These are phyloP conservation scores for Cystofilobasidium bisporidii DNA, from an alignment of 768 basidiomycete species.

Conservation along the genomic window DNA sequence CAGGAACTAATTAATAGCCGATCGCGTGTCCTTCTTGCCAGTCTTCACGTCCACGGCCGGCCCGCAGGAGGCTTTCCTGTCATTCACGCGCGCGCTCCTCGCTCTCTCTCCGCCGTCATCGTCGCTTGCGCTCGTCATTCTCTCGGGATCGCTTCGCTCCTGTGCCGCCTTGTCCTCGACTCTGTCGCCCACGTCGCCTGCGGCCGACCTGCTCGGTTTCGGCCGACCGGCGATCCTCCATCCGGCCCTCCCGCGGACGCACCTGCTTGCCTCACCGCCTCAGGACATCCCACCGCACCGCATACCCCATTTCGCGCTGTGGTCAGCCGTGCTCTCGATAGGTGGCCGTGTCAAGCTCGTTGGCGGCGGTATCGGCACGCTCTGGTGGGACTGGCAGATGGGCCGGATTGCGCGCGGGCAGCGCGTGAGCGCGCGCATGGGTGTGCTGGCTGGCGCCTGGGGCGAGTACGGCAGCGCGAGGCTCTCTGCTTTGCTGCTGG, in stretches of 20 bases:
- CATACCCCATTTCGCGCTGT: background rate
- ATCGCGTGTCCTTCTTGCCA: too few species aligned
- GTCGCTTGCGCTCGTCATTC: constrained; percentile 53
- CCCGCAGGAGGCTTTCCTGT: constrained; percentile 10
- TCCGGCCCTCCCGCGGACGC: constrained; percentile 50
- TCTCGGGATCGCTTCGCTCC: constrained; percentile 70
- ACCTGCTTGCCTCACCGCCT: constrained; percentile 33
- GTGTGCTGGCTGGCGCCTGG: background rate
- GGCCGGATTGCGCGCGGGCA: constrained; percentile 44
- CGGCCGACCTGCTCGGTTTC: constrained; percentile 57
- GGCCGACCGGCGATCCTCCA: constrained; percentile 57
- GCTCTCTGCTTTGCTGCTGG: background rate
- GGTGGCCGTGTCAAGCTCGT: constrained; percentile 35
- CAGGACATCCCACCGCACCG: background rate
- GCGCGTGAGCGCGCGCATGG: background rate
- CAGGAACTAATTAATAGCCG: too few species aligned
- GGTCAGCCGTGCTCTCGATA: constrained; percentile 13
- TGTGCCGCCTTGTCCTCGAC: constrained; percentile 51
- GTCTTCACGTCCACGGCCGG: constrained; percentile 33
- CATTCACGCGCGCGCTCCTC: constrained; percentile 59
- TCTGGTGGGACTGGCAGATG: constrained; percentile 61
- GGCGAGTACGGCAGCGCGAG: background rate
- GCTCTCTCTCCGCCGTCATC: constrained; percentile 42
- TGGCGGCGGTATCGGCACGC: constrained; percentile 54
- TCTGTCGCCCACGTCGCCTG: constrained; percentile 37